Conservation (phyloP, 495 filamentous ascomycete species). For the Penicillium angulare region DNA sequence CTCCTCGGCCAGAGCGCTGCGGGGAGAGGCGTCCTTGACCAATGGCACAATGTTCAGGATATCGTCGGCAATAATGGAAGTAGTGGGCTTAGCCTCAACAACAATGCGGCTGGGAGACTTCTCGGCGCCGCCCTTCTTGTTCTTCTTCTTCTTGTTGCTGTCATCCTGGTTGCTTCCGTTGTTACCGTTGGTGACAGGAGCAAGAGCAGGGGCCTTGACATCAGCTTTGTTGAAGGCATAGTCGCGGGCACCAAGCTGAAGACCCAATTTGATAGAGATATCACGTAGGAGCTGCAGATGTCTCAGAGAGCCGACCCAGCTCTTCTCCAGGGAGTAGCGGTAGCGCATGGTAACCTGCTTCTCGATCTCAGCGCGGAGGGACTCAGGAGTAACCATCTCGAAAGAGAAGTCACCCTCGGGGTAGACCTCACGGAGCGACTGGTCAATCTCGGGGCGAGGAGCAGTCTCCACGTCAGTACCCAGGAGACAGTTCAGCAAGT, state of each 20-base stretch:
- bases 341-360: slow-evolving; percentile 70
- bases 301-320: slow-evolving; percentile 64
- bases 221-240: slow-evolving; percentile 65
- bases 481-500: slow-evolving; percentile 92
- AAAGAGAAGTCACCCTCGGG: slow-evolving; percentile 81
- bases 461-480: slow-evolving; percentile 72
- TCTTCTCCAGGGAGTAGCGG: slow-evolving; percentile 66
- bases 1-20: slow-evolving; percentile 89
- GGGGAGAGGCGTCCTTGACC: slow-evolving; percentile 88
- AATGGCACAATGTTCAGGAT: slow-evolving; percentile 88
- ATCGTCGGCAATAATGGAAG: slow-evolving; percentile 76
- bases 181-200: slow-evolving; percentile 42
- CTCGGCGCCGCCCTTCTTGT: slow-evolving; percentile 55
- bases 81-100: slow-evolving; percentile 35
- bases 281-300: slow-evolving; percentile 87
- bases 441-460: slow-evolving; percentile 75
- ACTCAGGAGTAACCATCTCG: slow-evolving; percentile 69
- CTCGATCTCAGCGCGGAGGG: slow-evolving; percentile 66
- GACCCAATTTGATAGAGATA: slow-evolving; percentile 81
- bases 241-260: slow-evolving; percentile 81
- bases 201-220: slow-evolving; percentile 25
- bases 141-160: slow-evolving; percentile 79
- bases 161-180: slow-evolving; percentile 40
- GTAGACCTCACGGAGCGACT: slow-evolving; percentile 70
- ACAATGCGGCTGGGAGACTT: slow-evolving; percentile 52